Base-by-base conservation (phyloP, 805 yeast genomes). In the Kodamaea lidongshanica region DNA sequence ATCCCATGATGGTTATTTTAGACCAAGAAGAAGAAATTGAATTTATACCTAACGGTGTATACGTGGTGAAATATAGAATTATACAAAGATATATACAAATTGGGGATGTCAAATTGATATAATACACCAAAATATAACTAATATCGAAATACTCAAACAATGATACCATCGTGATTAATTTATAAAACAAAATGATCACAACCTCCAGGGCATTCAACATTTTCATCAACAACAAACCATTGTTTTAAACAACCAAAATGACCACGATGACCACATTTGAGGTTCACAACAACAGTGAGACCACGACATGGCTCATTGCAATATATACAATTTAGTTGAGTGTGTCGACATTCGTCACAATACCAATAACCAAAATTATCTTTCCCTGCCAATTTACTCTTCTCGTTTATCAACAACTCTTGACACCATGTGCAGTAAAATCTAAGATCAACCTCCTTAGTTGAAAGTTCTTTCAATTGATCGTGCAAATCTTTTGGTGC, bases 251-350 rank as follows among this genome's bases (percentile, higher is more conserved):
- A 89, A 3, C 77, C 78, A 46, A 75, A 75, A 56, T 89, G 97
- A 1, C 89, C 87, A 34, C 77, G 66, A 54, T 89, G 97, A 0
- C 96, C 96, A 61, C 97, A 89, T 15, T 62, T 70, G 29, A 81
- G 51, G 40, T 63, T 37, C 64, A 58, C 38, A 61, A 70, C 65
- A 10, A 82, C 71, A 10, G 78, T 68, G 33, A 82, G 61, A 1
- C 94, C 94, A 41, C 72, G 74, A 45, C 88, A 65, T 1, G 94
- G 85, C 46, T 72, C 80, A 38, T 79, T 69, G 53, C 96, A 88
- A 38, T 78, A 72, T 16, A 78, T 67, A 54, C 96, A 88, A n/a
- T 76, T 69, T 35, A 75, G 78, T 37, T 75, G 77, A 10, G 61
- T 60, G 29, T 56, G 61, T 7, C 66, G 57, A 52, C 96, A 88